Conservation (phyloP, 1,284 basidiomycete species). For the Leccinum ponderosum region DNA sequence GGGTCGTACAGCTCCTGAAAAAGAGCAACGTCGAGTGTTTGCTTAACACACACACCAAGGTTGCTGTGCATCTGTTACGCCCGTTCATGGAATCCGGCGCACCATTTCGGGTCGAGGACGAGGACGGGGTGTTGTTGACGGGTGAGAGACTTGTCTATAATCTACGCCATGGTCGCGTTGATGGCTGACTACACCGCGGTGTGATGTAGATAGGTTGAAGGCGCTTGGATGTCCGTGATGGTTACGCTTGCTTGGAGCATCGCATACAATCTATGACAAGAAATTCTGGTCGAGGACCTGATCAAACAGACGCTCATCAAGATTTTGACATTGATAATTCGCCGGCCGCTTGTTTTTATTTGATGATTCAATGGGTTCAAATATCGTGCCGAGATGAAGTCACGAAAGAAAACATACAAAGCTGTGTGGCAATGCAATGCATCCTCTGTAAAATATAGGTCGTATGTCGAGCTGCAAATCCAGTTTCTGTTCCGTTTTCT, state of each 20-base stretch:
- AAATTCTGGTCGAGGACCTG: background rate
- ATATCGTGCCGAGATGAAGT: background rate
- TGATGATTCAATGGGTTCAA: background rate
- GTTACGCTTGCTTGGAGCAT: background rate
- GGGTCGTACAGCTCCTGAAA: conserved; percentile 23
- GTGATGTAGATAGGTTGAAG: background rate
- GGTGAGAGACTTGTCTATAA: background rate
- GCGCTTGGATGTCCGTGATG: background rate
- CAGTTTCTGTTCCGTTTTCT: background rate
- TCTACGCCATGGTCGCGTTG: background rate
- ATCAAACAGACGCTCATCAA: background rate
- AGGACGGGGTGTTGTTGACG: background rate
- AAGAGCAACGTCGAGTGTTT: conserved; percentile 19
- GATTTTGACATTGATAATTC: background rate
- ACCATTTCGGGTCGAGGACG: background rate
- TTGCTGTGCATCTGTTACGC: background rate
- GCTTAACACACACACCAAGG: background rate
- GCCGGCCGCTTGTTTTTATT: background rate
- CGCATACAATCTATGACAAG: background rate
- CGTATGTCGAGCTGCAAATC: background rate
- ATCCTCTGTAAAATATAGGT: background rate
- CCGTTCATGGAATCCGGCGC: background rate
- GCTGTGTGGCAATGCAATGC: background rate
- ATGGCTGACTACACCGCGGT: background rate
- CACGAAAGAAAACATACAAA: background rate